These are phyloP conservation scores for Candida nemodendra DNA, from an alignment of 805 yeast species.

Conservation along the genomic window DNA sequence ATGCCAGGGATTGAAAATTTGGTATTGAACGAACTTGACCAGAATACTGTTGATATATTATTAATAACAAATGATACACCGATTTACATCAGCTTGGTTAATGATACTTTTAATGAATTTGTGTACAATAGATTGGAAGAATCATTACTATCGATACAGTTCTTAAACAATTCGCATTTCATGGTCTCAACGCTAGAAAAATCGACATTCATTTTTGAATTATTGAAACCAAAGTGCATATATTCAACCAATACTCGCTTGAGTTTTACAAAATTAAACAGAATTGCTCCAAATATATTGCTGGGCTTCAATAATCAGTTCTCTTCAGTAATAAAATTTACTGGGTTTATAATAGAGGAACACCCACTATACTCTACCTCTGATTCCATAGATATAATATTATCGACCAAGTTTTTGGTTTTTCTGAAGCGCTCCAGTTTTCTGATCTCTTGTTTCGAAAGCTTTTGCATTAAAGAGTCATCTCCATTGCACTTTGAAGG, in stretches of 20 bases:
- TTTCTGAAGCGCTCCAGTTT: neutral
- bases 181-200: slow-evolving; percentile 1
- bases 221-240: neutral
- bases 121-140: too few relatives aligned
- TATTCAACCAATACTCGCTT: neutral
- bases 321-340: neutral
- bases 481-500: slow-evolving; percentile 6
- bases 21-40: too few relatives aligned
- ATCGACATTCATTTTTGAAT: neutral
- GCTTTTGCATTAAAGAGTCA: neutral
- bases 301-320: slow-evolving; percentile 4
- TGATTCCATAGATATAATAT: neutral
- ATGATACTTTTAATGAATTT: too few relatives aligned
- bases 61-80: too few relatives aligned
- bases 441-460: neutral
- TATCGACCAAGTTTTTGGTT: neutral
- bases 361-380: slow-evolving; percentile 4
- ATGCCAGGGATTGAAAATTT: too few relatives aligned
- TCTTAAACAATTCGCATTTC: neutral
- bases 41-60: too few relatives aligned
- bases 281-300: neutral
- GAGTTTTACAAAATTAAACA: neutral
- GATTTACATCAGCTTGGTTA: too few relatives aligned
- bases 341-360: neutral
- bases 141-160: slow-evolving; percentile 1